Conservation (phyloP, 2,329 filamentous ascomycete species). For the Paecilomyces fulvus region DNA sequence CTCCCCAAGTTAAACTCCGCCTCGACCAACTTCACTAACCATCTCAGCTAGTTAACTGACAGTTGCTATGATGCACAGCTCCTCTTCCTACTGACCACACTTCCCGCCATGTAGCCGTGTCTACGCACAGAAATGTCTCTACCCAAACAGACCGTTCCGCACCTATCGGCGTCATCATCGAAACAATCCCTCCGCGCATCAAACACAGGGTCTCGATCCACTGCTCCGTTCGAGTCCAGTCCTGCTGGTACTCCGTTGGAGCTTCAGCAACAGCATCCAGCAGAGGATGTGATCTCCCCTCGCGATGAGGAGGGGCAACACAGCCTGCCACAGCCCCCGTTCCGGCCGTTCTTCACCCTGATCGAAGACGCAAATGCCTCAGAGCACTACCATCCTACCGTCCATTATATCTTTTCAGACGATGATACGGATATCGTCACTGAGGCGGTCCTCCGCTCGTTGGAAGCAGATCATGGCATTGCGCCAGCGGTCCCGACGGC, state of each 20-base stretch:
- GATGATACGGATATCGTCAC: constrained; percentile 75
- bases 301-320: constrained; percentile 9
- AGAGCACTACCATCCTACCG: constrained; percentile 71
- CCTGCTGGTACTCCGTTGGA: constrained; percentile 3
- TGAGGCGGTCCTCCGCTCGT: constrained; percentile 50
- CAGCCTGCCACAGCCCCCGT: constrained; percentile 36
- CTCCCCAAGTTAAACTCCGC: neutral
- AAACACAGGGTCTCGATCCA: constrained; percentile 6
- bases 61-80: neutral
- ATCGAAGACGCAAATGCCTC: constrained; percentile 66
- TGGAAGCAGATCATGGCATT: constrained; percentile 39
- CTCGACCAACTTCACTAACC: neutral
- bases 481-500: constrained; percentile 18
- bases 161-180: constrained; percentile 22
- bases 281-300: constrained; percentile 1
- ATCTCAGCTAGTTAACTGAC: neutral
- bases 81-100: neutral
- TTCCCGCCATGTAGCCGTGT: constrained; percentile 19
- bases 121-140: constrained; percentile 23
- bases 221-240: constrained; percentile 1
- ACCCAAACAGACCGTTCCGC: constrained; percentile 16
- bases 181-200: constrained; percentile 14
- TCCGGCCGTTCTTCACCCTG: constrained; percentile 78
- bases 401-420: constrained; percentile 90
- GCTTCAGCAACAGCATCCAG: constrained; percentile 6